Base-by-base conservation (phyloP, 768 basidiomycete genomes). In the Mycena olivaceomarginata region DNA sequence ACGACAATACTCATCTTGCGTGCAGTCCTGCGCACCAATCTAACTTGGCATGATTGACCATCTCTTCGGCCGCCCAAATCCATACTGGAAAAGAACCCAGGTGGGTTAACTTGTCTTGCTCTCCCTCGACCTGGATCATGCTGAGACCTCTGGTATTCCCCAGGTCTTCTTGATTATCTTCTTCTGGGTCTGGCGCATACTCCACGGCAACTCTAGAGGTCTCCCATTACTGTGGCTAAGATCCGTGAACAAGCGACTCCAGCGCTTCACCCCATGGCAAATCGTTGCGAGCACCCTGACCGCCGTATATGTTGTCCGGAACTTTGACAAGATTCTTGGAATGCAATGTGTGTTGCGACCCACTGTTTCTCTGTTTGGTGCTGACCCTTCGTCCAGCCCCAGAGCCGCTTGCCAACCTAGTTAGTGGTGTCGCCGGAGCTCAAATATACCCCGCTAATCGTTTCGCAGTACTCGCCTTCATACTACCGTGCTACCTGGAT, bases 401-500 rank as follows among this genome's bases (percentile, higher is more conserved):
- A 45, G 98, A 99, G 86, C 98, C 98, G 1, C 88, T 98, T 16
- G 96, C 97, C 20, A 91, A 93, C 79, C 90, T 99, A 73, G 97
- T 98, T 77, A 83, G 94, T 15, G 25, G 51, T 75, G 31, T 31
- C 31, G 51, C 16, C 48, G 18, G 46, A 51, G 60, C 45, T 64
- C 46, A 67, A 51, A 22, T 56, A 16, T 71, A 6, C 59, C 8
- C n/a, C 39, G 20, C 57, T 65, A 59, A 40, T 71, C 73, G 66
- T 77, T 16, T 63, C 67, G 13, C 78, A 97, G 97, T 98, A 98
- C 83, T 95, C 97, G 4, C 92, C 96, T 0, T 95, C 96, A 2
- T 98, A 97, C 85, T 98, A 98, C 86, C 94, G 98, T 37, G 98
- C 97, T 10, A 98, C 98, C 67, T 99, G 97, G 95, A 94, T 99